These are phyloP conservation scores for Hansenula sp. DNA, from an alignment of 1,139 yeast genomes.

Conservation along the genomic window DNA sequence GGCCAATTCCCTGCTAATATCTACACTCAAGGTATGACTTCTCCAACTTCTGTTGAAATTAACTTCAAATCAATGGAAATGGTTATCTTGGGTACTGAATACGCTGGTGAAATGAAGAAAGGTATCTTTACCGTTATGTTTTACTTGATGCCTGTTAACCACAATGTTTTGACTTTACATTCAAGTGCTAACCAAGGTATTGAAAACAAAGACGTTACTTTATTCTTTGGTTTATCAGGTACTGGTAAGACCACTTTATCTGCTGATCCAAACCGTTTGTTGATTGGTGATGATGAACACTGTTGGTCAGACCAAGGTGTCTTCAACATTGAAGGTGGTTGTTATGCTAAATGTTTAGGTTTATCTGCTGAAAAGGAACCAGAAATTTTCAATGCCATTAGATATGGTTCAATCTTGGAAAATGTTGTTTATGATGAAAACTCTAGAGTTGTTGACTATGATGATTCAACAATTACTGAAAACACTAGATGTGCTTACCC, in stretches of 20 bases:
- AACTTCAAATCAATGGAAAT: constrained; percentile 98
- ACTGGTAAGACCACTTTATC: constrained; percentile 98
- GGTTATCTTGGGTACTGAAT: constrained; percentile 97
- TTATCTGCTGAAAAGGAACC: constrained; percentile 92
- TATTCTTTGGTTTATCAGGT: constrained; percentile 96
- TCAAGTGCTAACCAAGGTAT: constrained; percentile 93
- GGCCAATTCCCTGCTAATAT: constrained; percentile 99
- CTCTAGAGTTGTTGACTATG: constrained; percentile 83
- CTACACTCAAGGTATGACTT: constrained; percentile 96
- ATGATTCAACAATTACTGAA: constrained; percentile 79
- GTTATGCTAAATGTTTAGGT: constrained; percentile 97
- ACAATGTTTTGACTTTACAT: constrained; percentile 88
- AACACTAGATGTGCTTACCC: constrained; percentile 99
- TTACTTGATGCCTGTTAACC: constrained; percentile 95
- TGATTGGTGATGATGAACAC: constrained; percentile 99
- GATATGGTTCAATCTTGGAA: constrained; percentile 91
- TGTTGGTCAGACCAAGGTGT: constrained; percentile 99
- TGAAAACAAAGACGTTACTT: constrained; percentile 61
- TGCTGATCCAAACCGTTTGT: constrained; percentile 91
- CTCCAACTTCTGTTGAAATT: constrained; percentile 92
- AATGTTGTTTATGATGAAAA: constrained; percentile 83
- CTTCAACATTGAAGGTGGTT: constrained; percentile 99
- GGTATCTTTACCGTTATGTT: constrained; percentile 99
- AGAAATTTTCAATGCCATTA: constrained; percentile 92
- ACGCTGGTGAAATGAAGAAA: constrained; percentile 99